A percentile compares a stretch with the other conserved stretches of the same genome.
Evolutionary conservation across 2,329 filamentous ascomycete species (phyloP).

Genomic region (Exophiala dermatitidis): DNA sequence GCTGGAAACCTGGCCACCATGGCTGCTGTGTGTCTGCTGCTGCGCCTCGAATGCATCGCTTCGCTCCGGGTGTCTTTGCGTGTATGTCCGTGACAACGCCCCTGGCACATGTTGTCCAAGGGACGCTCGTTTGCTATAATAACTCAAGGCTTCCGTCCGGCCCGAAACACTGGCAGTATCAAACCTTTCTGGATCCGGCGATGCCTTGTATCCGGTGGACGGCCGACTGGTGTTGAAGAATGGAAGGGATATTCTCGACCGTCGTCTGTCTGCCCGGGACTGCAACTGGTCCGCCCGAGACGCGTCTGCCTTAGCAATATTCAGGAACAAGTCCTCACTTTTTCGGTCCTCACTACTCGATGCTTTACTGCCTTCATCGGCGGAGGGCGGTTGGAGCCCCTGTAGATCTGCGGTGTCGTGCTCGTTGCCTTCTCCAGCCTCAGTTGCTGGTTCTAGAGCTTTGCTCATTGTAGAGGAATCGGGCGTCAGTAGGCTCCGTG

Average conservation of each 20-base stretch:
- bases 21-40: slow-evolving; percentile 11
- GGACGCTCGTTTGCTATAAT: slow-evolving; percentile 23
- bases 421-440: slow-evolving; percentile 28
- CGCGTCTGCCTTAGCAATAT: slow-evolving; percentile 40
- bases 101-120: slow-evolving; percentile 23
- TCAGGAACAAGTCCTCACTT: slow-evolving; percentile 42
- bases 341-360: slow-evolving; percentile 36
- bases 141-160: slow-evolving; percentile 16
- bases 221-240: slow-evolving; percentile 22
- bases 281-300: slow-evolving; percentile 8
- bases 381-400: slow-evolving; percentile 11
- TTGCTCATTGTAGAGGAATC: slow-evolving; percentile 9
- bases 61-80: slow-evolving; percentile 10
- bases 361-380: slow-evolving; percentile 29
- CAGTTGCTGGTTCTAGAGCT: slow-evolving; percentile 26
- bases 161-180: slow-evolving; percentile 18
- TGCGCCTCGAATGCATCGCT: not conserved
- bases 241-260: slow-evolving; percentile 26
- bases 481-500: slow-evolving; percentile 14
- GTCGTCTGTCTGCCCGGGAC: slow-evolving; percentile 14
- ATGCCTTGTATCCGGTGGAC: slow-evolving; percentile 19
- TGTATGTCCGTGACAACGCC: slow-evolving; percentile 13
- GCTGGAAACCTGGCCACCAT: slow-evolving; percentile 7
- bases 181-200: slow-evolving; percentile 17
- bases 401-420: slow-evolving; percentile 27